Conservation (phyloP, 176 grass and related monocot genomes). For the Panicum miliaceum region DNA sequence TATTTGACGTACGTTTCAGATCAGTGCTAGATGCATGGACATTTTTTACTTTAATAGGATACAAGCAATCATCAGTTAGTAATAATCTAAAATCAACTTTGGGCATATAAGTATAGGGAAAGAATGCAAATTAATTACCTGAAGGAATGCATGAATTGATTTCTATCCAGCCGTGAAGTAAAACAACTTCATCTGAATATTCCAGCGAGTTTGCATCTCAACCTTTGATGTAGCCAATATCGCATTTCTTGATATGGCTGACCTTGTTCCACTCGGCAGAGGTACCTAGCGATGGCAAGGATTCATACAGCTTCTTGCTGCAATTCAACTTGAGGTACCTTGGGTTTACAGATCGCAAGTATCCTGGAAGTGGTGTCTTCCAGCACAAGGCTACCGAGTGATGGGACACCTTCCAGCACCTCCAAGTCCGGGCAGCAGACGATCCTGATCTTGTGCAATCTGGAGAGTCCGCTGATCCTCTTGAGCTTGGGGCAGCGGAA, state of each 20-base stretch:
- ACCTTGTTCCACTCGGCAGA: neutral
- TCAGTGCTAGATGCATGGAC: too few relatives aligned
- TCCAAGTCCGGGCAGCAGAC: neutral
- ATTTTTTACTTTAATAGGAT: too few relatives aligned
- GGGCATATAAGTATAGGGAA: too few relatives aligned
- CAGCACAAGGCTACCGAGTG: neutral
- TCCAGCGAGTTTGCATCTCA: neutral
- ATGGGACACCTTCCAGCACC: neutral
- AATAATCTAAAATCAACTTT: too few relatives aligned
- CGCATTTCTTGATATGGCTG: neutral
- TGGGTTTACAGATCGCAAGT: neutral
- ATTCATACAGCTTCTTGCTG: neutral
- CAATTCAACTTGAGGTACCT: neutral
- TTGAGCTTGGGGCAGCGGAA: neutral
- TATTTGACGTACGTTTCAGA: too few relatives aligned
- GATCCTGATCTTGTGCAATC: neutral
- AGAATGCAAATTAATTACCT: too few relatives aligned
- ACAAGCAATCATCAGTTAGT: too few relatives aligned
- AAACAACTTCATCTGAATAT: too few relatives aligned
- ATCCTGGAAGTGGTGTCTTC: neutral
- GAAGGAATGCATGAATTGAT: too few relatives aligned
- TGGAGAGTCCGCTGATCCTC: neutral
- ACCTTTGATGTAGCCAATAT: neutral
- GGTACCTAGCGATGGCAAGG: neutral
- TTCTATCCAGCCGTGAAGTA: too few relatives aligned